A percentile compares a stretch with the other conserved stretches of the same genome.
Evolutionary conservation across 768 basidiomycete genomes (phyloP).

Genomic region (Cubamyces lactineus): DNA sequence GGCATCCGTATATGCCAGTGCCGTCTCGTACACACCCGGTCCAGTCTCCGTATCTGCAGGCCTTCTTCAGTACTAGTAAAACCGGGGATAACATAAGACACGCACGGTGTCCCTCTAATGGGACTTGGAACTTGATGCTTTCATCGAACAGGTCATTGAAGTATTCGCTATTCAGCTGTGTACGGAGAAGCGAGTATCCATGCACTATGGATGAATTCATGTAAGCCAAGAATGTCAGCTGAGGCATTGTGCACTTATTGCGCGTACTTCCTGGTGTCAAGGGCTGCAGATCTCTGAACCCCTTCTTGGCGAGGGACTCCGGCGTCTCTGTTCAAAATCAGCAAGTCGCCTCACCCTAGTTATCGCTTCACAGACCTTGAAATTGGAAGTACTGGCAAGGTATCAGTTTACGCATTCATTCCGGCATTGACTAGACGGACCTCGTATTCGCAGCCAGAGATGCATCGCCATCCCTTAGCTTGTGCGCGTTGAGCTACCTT

Average conservation of each 20-base stretch:
- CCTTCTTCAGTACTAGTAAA: neutral
- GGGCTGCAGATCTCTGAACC: conserved; percentile 71
- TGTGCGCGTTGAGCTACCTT: conserved; percentile 55
- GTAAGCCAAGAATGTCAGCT: neutral
- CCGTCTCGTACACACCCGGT: conserved; percentile 86
- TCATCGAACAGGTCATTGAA: conserved; percentile 88
- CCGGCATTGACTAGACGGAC: conserved; percentile 44
- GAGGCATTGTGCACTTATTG: neutral
- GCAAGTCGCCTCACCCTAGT: neutral
- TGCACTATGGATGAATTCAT: conserved; percentile 66
- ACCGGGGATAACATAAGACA: neutral
- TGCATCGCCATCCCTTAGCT: conserved; percentile 58
- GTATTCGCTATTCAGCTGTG: conserved; percentile 87
- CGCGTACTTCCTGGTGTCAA: conserved; percentile 91
- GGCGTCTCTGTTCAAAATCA: conserved; percentile 69
- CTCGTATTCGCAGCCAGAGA: conserved; percentile 94
- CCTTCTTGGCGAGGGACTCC: conserved; percentile 72
- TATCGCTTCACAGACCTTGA: conserved; percentile 56
- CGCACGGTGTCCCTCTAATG: conserved; percentile 86
- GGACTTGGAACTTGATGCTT: conserved; percentile 70
- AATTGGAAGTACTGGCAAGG: conserved; percentile 82
- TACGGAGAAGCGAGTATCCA: conserved; percentile 91
- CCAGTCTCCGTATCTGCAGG: conserved; percentile 87
- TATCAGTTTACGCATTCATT: neutral
- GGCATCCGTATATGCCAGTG: conserved; percentile 81